A percentile compares a stretch with the other conserved stretches of the same genome.
Evolutionary conservation across 208 protist species (phyloP).

Genomic region (Acanthamoeba divionensis): DNA sequence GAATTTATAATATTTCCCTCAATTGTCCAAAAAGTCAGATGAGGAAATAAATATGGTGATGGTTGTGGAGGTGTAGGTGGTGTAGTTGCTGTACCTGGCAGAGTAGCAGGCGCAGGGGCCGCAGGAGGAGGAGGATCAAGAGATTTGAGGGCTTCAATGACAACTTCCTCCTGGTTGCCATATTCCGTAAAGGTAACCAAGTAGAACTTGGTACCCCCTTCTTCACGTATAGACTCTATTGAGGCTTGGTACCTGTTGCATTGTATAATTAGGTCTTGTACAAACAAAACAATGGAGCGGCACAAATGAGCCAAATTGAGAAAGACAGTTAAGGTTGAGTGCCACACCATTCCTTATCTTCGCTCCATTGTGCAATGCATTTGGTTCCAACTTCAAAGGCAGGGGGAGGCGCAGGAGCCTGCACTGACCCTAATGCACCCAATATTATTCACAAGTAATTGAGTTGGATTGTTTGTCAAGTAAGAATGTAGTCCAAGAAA

Average conservation of each 20-base stretch:
- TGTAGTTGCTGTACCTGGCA: no score
- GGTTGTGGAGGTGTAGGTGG: no score
- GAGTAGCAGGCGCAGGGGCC: background rate
- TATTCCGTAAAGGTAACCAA: constrained; percentile 38
- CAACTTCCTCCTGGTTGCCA: constrained; percentile 17
- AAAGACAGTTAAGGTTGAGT: no score
- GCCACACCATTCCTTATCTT: background rate
- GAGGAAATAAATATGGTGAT: no score
- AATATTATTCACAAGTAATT: no score
- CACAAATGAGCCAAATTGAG: background rate
- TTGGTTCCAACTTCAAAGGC: background rate
- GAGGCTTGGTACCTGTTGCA: constrained; percentile 10
- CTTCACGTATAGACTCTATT: background rate
- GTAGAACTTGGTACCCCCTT: background rate
- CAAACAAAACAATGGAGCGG: background rate
- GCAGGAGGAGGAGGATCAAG: background rate
- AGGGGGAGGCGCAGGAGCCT: background rate
- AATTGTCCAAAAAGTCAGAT: no score
- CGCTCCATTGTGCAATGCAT: background rate
- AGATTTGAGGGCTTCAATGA: background rate
- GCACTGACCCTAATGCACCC: no score
- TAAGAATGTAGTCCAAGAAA: no score
- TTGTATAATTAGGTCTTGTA: no score
- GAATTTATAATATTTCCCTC: no score
- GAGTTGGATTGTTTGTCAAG: no score